Conservation (phyloP, 1,284 basidiomycete genomes). For the Veloboletus limbatus region DNA sequence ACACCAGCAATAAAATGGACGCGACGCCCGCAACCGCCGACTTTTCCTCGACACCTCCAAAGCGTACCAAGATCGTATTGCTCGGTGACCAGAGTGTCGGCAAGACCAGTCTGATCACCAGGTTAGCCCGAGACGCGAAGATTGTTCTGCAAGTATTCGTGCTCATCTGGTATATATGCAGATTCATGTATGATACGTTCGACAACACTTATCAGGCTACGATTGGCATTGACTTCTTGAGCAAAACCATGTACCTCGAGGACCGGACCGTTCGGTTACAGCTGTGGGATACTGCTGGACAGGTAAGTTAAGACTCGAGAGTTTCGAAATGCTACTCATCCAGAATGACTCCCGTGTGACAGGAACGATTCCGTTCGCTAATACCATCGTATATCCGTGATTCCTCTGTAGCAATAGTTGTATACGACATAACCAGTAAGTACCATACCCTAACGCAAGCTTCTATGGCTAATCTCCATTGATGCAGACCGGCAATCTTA, state of each 20-base stretch:
- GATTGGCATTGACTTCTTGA: slow-evolving; percentile 99
- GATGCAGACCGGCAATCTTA: slow-evolving; percentile 89
- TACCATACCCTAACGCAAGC: neutral
- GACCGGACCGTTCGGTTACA: slow-evolving; percentile 97
- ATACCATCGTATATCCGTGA: slow-evolving; percentile 99
- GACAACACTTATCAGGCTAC: slow-evolving; percentile 99
- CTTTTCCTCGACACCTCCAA: slow-evolving; percentile 82
- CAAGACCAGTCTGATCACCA: slow-evolving; percentile 97
- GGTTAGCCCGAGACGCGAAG: slow-evolving; percentile 46
- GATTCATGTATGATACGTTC: slow-evolving; percentile 99
- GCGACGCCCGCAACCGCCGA: slow-evolving; percentile 71
- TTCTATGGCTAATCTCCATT: neutral
- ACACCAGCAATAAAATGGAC: slow-evolving; percentile 38
- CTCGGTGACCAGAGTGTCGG: slow-evolving; percentile 93
- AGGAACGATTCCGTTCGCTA: slow-evolving; percentile 97
- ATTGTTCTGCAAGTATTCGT: neutral
- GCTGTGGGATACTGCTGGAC: slow-evolving; percentile 98
- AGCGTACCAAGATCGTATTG: slow-evolving; percentile 95
- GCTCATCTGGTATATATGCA: slow-evolving; percentile 31
- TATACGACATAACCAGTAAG: slow-evolving; percentile 98
- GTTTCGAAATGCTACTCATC: slow-evolving; percentile 5
- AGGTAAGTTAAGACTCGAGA: slow-evolving; percentile 49
- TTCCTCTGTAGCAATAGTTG: slow-evolving; percentile 97
- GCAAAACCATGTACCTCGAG: slow-evolving; percentile 99
- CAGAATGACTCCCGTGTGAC: slow-evolving; percentile 2